Evolutionary conservation across 2,329 filamentous ascomycete genomes (phyloP).

Genomic region (Colletotrichum cuscutae): DNA sequence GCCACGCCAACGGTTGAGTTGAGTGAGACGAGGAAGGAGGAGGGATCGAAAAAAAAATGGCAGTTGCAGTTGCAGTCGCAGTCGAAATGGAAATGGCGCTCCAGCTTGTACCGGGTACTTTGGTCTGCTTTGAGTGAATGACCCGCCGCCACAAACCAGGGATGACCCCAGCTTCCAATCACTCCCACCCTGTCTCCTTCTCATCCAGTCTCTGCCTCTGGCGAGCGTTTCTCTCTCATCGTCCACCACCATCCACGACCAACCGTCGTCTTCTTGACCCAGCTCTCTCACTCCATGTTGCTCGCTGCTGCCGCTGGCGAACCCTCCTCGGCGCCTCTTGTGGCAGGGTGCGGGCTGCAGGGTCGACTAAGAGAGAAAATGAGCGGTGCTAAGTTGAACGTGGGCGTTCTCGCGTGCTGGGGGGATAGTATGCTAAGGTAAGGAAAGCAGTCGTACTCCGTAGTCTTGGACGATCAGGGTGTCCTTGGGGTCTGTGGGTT

Average conservation of each 20-base stretch:
- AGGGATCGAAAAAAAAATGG: background rate
- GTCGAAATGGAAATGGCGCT: constrained; percentile 23
- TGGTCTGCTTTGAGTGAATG: constrained; percentile 18
- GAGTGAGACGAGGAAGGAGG: background rate
- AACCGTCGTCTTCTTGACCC: background rate
- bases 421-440: background rate
- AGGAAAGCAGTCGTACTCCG: background rate
- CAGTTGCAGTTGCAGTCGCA: background rate
- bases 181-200: background rate
- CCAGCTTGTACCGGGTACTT: constrained; percentile 22
- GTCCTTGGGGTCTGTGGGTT: background rate
- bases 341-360: constrained; percentile 1
- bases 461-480: constrained; percentile 24
- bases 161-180: constrained; percentile 15
- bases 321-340: constrained; percentile 17
- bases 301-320: constrained; percentile 29
- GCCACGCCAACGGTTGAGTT: background rate
- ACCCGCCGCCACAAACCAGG: constrained; percentile 19
- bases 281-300: background rate
- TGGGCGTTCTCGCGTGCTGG: constrained; percentile 6
- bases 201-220: background rate
- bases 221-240: background rate
- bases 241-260: background rate
- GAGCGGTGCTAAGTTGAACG: constrained; percentile 4
- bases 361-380: constrained; percentile 1